These are phyloP conservation scores for Drosera spatulata DNA, from an alignment of 179 eudicot genomes.

Conservation along the genomic window DNA sequence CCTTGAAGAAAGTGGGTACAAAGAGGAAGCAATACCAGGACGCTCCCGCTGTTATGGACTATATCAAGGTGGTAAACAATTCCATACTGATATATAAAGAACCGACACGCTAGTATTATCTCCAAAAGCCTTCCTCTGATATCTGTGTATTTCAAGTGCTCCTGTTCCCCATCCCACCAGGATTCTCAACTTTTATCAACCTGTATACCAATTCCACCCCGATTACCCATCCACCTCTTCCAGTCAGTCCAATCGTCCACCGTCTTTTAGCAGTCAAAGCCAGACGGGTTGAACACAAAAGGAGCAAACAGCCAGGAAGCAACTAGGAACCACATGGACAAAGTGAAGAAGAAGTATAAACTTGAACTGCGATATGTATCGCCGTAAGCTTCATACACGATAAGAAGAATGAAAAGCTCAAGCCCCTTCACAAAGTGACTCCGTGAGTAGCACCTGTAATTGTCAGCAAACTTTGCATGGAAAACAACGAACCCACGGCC, in stretches of 20 bases:
- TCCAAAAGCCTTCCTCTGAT: slow-evolving; percentile 55
- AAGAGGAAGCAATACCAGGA: slow-evolving; percentile 27
- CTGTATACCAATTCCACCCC: slow-evolving; percentile 69
- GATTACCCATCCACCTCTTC: slow-evolving; percentile 87
- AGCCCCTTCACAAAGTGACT: slow-evolving; percentile 79
- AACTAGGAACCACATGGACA: slow-evolving; percentile 83
- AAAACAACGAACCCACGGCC: slow-evolving; percentile 81
- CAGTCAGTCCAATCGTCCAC: slow-evolving; percentile 87
- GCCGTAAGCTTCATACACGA: slow-evolving; percentile 59
- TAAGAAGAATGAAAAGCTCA: slow-evolving; percentile 49
- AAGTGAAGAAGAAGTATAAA: slow-evolving; percentile 54
- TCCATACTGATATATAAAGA: slow-evolving; percentile 69
- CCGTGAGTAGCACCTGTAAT: slow-evolving; percentile 63
- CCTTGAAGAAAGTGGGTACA: background rate
- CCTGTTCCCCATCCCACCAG: slow-evolving; percentile 83
- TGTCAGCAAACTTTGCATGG: slow-evolving; percentile 77
- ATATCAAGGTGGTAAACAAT: slow-evolving; percentile 72
- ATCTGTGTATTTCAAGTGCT: slow-evolving; percentile 55
- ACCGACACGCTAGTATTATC: slow-evolving; percentile 49
- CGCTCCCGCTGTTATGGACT: slow-evolving; percentile 33
- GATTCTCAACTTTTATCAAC: slow-evolving; percentile 80
- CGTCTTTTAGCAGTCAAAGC: slow-evolving; percentile 84
- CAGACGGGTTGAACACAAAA: slow-evolving; percentile 71
- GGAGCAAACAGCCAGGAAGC: slow-evolving; percentile 82
- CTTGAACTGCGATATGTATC: slow-evolving; percentile 44